Conservation (phyloP, 768 basidiomycete genomes). For the Rhodotorula diobovata region DNA sequence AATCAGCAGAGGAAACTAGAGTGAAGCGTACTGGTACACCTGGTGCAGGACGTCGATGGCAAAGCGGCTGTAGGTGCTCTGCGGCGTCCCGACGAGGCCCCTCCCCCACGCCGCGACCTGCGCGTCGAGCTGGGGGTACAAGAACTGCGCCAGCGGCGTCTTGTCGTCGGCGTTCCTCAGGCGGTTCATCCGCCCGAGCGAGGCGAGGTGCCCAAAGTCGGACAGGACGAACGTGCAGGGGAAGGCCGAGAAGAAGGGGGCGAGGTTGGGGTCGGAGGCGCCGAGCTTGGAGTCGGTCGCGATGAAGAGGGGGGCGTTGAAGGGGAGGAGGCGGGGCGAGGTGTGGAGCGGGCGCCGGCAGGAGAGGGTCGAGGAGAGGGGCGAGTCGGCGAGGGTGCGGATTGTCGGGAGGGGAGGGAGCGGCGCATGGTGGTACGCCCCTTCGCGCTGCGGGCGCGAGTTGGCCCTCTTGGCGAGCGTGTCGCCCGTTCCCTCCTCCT, state of each 20-base stretch:
- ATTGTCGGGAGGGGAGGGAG: conserved; percentile 41
- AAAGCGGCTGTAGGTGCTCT: conserved; percentile 71
- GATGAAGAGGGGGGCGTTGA: conserved; percentile 63
- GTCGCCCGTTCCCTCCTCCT: neutral
- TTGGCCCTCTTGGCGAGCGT: conserved; percentile 33
- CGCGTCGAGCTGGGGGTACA: conserved; percentile 66
- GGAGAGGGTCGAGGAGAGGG: conserved; percentile 40
- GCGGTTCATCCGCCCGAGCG: conserved; percentile 45
- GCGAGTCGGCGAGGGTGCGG: conserved; percentile 44
- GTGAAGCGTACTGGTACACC: conserved; percentile 54
- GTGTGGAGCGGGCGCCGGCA: conserved; percentile 53
- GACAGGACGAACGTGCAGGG: conserved; percentile 62
- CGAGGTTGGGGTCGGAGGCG: conserved; percentile 51
- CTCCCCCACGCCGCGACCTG: conserved; percentile 61
- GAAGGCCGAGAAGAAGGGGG: conserved; percentile 55
- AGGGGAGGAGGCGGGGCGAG: conserved; percentile 44
- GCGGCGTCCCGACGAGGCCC: conserved; percentile 63
- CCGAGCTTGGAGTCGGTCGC: conserved; percentile 59
- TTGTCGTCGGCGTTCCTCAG: conserved; percentile 56
- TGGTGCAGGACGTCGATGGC: conserved; percentile 66
- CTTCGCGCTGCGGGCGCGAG: conserved; percentile 36
- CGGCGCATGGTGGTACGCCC: conserved; percentile 39
- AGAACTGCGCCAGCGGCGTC: conserved; percentile 51
- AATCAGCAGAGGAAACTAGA: no score
- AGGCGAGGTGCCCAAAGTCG: conserved; percentile 51